Base-by-base conservation (phyloP, 129 eudicot genomes). In the Centella asiatica region DNA sequence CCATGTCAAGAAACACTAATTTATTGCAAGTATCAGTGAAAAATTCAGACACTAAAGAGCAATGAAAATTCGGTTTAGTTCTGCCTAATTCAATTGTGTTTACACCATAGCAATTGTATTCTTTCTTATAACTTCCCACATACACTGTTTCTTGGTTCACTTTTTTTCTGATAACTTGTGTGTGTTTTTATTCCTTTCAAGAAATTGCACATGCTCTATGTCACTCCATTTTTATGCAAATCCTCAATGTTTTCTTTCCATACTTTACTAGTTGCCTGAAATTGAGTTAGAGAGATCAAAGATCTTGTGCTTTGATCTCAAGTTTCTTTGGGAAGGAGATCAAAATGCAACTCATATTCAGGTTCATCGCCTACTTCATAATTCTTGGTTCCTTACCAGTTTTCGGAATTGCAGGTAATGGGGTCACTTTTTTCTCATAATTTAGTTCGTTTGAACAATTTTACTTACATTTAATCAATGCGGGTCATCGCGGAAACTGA, bases 401-500 rank as follows among this genome's bases (percentile, higher is more conserved):
- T 65, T 74, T 71, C 45, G 69, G 83, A 81, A 81, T 85, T 81
- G 76, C 86, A 71, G 97, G 97, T 90, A 80, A 78, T 62, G 57
- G 62, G 53, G 52, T 63, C 62, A 28, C 72, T 17, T 60, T 33
- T 56, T 53, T 42, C 20, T 28, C 12, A 11, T 51, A 15, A 2
- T 61, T 17, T 8, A 27, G 9, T 66, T 48, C 34, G 39, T 25
- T 45, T 36, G 22, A n/a, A 19, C 11, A 26, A 57, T 53, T 26
- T 27, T 28, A 7, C 6, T 20, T 28, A 14, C 10, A 59, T 4
- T 61, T 1, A 5, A 32, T 32, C 17, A 18, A 13, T 25, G 29
- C 32, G 32, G 23, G 20, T 22, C 10, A 23, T 65, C 65, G 47
- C 33, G 44, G 23, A 50, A 46, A 42, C 17, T 56, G 32, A 57